Percentiles rank a stretch among this genome's conserved stretches.
Conservation (phyloP, 176 grass and related monocot genomes). For the Oryza glaberrima region DNA sequence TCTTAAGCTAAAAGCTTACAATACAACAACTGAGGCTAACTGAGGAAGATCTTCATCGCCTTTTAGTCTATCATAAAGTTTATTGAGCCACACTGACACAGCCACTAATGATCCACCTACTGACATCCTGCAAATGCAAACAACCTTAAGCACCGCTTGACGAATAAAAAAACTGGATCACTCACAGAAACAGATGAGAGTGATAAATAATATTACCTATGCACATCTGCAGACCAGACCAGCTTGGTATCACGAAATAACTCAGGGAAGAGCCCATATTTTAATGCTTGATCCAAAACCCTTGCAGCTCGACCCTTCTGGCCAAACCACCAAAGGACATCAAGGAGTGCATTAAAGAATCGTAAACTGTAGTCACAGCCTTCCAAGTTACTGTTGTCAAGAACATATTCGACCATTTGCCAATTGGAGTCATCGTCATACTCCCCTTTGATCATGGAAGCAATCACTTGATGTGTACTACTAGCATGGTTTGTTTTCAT, state of each 20-base stretch:
- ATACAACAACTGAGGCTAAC: slow-evolving; percentile 74
- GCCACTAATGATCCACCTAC: slow-evolving; percentile 83
- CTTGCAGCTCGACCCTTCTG: slow-evolving; percentile 76
- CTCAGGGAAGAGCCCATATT: slow-evolving; percentile 84
- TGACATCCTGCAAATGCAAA: slow-evolving; percentile 74
- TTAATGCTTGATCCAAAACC: slow-evolving; percentile 70
- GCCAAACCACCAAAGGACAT: slow-evolving; percentile 91
- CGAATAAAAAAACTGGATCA: slow-evolving; percentile 6
- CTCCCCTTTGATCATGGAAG: slow-evolving; percentile 88
- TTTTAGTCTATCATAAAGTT: slow-evolving; percentile 68
- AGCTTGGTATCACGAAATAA: slow-evolving; percentile 73
- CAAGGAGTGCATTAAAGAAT: slow-evolving; percentile 87
- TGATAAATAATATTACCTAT: slow-evolving; percentile 63
- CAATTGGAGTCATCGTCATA: slow-evolving; percentile 89
- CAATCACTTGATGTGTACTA: slow-evolving; percentile 82
- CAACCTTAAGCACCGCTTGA: slow-evolving; percentile 19
- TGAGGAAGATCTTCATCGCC: slow-evolving; percentile 76
- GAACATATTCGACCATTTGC: slow-evolving; percentile 94
- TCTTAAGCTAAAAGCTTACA: slow-evolving; percentile 58
- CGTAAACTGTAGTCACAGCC: slow-evolving; percentile 82
- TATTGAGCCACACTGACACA: slow-evolving; percentile 87
- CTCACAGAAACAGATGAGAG: not conserved
- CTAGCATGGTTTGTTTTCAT: slow-evolving; percentile 82
- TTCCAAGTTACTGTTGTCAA: slow-evolving; percentile 75
- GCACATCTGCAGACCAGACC: slow-evolving; percentile 90